Conservation (phyloP, 345 rosid genomes). For the Euphorbia peplus region DNA sequence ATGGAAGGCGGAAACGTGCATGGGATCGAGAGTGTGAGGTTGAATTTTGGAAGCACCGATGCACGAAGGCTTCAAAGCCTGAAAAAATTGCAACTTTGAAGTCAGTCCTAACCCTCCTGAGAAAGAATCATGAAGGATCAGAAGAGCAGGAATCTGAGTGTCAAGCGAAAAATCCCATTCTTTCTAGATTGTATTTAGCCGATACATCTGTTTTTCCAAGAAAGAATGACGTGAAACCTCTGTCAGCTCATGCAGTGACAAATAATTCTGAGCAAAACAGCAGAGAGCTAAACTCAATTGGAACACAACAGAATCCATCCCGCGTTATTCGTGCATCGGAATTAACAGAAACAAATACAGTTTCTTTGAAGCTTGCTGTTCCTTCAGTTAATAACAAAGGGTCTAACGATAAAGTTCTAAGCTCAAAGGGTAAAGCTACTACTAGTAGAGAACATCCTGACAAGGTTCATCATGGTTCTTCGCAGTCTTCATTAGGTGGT, state of each 20-base stretch:
- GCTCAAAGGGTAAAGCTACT: conserved; percentile 40
- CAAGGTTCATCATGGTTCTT: conserved; percentile 31
- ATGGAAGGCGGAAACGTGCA: conserved; percentile 80
- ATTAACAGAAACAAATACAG: conserved; percentile 35
- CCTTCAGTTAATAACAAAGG: conserved; percentile 40
- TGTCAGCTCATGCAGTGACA: conserved; percentile 42
- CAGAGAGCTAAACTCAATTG: conserved; percentile 26
- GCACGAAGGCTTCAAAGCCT: conserved; percentile 65
- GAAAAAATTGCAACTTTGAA: conserved; percentile 90
- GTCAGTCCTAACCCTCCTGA: conserved; percentile 80
- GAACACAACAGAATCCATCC: conserved; percentile 32
- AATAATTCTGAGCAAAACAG: conserved; percentile 36
- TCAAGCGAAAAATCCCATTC: conserved; percentile 62
- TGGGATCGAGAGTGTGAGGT: conserved; percentile 98
- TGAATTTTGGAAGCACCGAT: conserved; percentile 98
- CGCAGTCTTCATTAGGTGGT: conserved; percentile 27
- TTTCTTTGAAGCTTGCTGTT: conserved; percentile 36
- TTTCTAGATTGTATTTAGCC: conserved; percentile 89
- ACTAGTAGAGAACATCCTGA: conserved; percentile 28
- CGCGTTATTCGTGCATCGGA: conserved; percentile 32
- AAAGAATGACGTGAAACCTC: conserved; percentile 77
- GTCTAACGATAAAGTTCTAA: conserved; percentile 34
- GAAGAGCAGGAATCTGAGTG: conserved; percentile 38
- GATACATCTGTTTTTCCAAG: conserved; percentile 96
- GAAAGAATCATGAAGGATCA: conserved; percentile 45